Evolutionary conservation across 2,329 filamentous ascomycete species (phyloP), one percentile per base, ranked within the genome.

Genomic region (Cryphonectria parasitica): DNA sequence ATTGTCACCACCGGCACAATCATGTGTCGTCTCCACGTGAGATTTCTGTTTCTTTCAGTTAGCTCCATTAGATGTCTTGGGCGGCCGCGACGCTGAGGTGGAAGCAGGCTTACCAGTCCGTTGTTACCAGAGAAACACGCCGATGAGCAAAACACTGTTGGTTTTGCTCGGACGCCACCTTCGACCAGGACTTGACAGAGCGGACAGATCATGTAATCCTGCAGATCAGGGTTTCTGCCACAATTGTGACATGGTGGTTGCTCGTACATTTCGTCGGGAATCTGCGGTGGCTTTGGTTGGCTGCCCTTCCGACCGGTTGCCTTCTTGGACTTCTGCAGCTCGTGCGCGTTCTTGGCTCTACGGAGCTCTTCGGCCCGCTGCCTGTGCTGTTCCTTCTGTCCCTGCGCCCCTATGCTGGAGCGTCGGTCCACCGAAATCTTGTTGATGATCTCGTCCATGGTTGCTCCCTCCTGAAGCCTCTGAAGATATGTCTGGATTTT

Each of bases 81-180:
- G 17, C 2, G 17, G 19, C 1, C 3, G 34, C 3, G 34, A 34
- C 3, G 34, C 3, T 34, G 34, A 6, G 43, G 17, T 8, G n/a
- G 7, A n/a, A 25, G 13, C 6, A 41, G 11, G n/a, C 66, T n/a
- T 25, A 68, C 66, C 49, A 56, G 60, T 31, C 66, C 66, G 34
- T 63, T 4, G 4, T 49, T 45, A 7, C 66, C 66, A 43, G 58
- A 63, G 43, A 64, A 49, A 64, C 77, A 78, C 22, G 73, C 67
- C n/a, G 58, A n/a, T 5, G 75, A 76, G 74, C 78, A 79, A 64
- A 74, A 78, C 10, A 79, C 75, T 8, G 74, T 75, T 25, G 72
- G 73, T 60, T 73, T 72, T 41, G 67, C 60, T 34, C 72, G 67
- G 31, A 76, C 67, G 4, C 74, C 74, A 11, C 68, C 60, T 8